Evolutionary conservation across 371 early-diverging fungal species (phyloP), one percentile per base, ranked within the genome.

Genomic region (Coemansia sp.): DNA sequence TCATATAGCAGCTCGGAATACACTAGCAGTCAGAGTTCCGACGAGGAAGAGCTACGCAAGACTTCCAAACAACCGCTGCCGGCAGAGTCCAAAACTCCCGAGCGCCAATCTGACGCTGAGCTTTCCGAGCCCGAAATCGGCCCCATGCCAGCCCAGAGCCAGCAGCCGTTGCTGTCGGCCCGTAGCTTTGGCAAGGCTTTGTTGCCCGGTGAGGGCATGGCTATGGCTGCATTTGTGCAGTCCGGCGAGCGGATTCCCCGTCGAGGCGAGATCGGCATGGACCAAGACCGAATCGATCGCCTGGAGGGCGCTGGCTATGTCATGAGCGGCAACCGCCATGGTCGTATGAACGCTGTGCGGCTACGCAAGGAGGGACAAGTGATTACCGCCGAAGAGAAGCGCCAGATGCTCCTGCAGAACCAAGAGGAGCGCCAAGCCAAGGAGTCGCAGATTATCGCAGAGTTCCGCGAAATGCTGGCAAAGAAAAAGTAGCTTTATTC

Each of bases 311-410:
- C 87, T 0, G 98, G 98, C 26, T 97, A 86, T 78, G 98, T 96
- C 14, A 97, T 97, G 98, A 90, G 90, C 63, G 98, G 98, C 39
- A 91, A 87, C 71, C 84, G 96, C 57, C 96, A 96, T 78, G 86
- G 88, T 53, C 87, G 94, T 38, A 94, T 94, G 95, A 95, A 95
- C 69, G 95, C 95, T 13, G 96, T 95, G 5, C 95, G 96, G 76
- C 85, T 95, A 60, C 86, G 95, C 62, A 96, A 95, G 77, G 96
- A 96, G 78, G 94, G 95, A 65, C 94, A 94, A 76, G 90, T 91
- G 51, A 90, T 93, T 56, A 88, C 85, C 31, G 92, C 92, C 1
- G 94, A 94, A 69, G 93, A 94, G 66, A 90, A 90, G 68, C 81
- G 93, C 3, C 85, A 89, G 26, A 74, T 96, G 47, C 72, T 96